These are phyloP conservation scores for Aureobasidium leucospermi DNA, from an alignment of 2,329 filamentous ascomycete genomes.

Conservation along the genomic window DNA sequence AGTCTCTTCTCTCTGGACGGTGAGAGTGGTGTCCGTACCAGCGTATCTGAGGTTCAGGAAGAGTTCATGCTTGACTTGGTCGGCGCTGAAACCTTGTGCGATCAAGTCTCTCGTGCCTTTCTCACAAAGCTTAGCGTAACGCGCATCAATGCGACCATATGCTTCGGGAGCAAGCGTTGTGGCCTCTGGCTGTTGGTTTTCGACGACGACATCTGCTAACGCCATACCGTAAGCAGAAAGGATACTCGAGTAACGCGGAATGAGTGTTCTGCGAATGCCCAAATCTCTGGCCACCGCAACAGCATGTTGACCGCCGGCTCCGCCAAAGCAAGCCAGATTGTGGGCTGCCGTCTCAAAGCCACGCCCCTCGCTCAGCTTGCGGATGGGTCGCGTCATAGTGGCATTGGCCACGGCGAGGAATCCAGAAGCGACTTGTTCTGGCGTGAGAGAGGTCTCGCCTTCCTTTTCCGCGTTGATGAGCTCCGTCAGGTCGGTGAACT, in stretches of 20 bases:
- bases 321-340: conserved; percentile 25
- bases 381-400: conserved; percentile 25
- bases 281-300: conserved; percentile 38
- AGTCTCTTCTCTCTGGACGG: conserved; percentile 28
- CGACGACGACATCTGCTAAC: conserved; percentile 39
- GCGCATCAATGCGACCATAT: conserved; percentile 62
- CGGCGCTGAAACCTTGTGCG: conserved; percentile 56
- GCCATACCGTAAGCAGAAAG: conserved; percentile 43
- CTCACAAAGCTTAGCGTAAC: conserved; percentile 48
- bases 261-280: conserved; percentile 36
- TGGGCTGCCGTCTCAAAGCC: conserved; percentile 21
- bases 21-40: conserved; percentile 38
- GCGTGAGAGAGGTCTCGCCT: conserved; percentile 40
- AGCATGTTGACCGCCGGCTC: conserved; percentile 38
- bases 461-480: conserved; percentile 34
- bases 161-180: conserved; percentile 20
- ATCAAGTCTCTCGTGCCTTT: conserved; percentile 53
- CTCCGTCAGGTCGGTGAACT: conserved; percentile 36
- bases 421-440: conserved; percentile 23
- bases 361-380: conserved; percentile 24
- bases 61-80: conserved; percentile 22
- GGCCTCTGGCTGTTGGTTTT: conserved; percentile 32
- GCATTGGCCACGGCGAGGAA: conserved; percentile 26
- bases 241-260: conserved; percentile 41
- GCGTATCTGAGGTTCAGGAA: conserved; percentile 40